Percentiles rank a stretch among this genome's conserved stretches.
These are phyloP conservation scores for Boletus pseudo-olivaceus DNA, from an alignment of 768 basidiomycete species.

Conservation along the genomic window DNA sequence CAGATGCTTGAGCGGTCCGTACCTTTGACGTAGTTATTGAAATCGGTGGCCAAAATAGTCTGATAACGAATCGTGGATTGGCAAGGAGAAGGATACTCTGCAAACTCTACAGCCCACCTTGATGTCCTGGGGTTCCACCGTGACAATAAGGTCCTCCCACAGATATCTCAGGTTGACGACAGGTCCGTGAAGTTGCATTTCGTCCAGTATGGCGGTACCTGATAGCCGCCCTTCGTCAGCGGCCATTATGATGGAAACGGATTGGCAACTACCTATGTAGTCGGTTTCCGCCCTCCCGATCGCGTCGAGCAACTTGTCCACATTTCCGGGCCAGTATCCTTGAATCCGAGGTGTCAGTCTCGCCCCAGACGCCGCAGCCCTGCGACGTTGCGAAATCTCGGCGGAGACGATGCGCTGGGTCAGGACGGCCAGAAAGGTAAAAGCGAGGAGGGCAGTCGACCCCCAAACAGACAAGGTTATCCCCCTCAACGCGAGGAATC, in stretches of 20 bases:
- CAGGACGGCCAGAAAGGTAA: constrained; percentile 1
- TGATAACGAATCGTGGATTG: constrained; percentile 13
- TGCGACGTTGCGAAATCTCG: constrained; percentile 10
- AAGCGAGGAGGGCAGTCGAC: constrained; percentile 3
- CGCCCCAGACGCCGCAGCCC: constrained; percentile 25
- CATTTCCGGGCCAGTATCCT: constrained; percentile 34
- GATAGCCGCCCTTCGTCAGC: neutral
- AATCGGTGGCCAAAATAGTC: constrained; percentile 42
- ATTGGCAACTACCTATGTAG: constrained; percentile 32
- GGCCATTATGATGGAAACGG: neutral
- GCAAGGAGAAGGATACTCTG: neutral
- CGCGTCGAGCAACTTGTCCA: constrained; percentile 30
- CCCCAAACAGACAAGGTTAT: constrained; percentile 6
- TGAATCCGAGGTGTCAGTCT: constrained; percentile 27
- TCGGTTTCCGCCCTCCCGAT: constrained; percentile 23
- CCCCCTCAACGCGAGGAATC: constrained; percentile 9
- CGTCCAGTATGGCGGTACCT: constrained; percentile 27
- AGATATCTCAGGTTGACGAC: constrained; percentile 43
- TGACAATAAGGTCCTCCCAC: constrained; percentile 49
- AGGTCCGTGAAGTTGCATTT: constrained; percentile 23
- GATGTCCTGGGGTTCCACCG: constrained; percentile 47
- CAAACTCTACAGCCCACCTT: constrained; percentile 25
- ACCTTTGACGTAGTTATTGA: constrained; percentile 45
- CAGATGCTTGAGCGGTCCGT: neutral
- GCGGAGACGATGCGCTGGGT: neutral